Evolutionary conservation across 176 grass and related monocot species (phyloP).

Genomic region (Cenchrus americanus): DNA sequence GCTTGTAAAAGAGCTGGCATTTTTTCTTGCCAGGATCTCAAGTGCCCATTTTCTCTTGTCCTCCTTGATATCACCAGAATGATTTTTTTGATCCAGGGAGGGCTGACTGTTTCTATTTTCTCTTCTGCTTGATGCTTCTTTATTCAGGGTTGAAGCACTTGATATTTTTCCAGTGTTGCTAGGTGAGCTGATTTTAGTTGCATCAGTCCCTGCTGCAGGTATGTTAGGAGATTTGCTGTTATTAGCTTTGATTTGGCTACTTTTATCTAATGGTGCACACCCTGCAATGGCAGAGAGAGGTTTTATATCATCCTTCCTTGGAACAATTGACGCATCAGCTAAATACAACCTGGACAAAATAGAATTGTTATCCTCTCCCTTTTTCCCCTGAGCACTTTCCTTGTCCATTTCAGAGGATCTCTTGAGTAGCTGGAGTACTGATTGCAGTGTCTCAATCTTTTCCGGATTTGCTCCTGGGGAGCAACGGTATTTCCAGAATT

Average conservation of each 20-base stretch:
- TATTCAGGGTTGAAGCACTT: conserved; percentile 39
- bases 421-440: conserved; percentile 87
- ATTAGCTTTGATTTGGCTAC: conserved; percentile 37
- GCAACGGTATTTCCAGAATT: conserved; percentile 93
- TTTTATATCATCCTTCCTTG: conserved; percentile 88
- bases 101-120: conserved; percentile 50
- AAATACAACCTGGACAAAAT: conserved; percentile 96
- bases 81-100: conserved; percentile 48
- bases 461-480: conserved; percentile 71
- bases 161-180: conserved; percentile 40
- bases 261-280: conserved; percentile 39
- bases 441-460: conserved; percentile 88
- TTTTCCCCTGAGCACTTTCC: conserved; percentile 60
- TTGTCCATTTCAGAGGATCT: conserved; percentile 61
- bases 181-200: conserved; percentile 43
- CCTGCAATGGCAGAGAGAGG: conserved; percentile 66
- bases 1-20: conserved; percentile 57
- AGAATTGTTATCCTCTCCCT: conserved; percentile 49
- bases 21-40: conserved; percentile 95
- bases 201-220: conserved; percentile 40
- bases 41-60: conserved; percentile 97
- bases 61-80: conserved; percentile 53
- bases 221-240: conserved; percentile 43
- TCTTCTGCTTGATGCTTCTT: conserved; percentile 41
- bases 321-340: conserved; percentile 96